Evolutionary conservation across 768 basidiomycete genomes (phyloP).

Genomic region (Rhodotorula kratochvilovae): DNA sequence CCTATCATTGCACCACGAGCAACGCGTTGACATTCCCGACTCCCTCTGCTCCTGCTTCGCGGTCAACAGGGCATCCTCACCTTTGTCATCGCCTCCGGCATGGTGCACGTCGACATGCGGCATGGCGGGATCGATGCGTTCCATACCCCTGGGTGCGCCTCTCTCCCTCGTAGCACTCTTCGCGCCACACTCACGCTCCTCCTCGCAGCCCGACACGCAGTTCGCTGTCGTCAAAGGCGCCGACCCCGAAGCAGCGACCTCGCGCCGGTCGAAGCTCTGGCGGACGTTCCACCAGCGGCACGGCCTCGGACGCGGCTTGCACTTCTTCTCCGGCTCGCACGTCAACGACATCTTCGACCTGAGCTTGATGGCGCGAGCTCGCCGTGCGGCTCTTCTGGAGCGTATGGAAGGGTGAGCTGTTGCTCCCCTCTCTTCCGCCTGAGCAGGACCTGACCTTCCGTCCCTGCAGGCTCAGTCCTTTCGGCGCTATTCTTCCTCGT

Average conservation of each 20-base stretch:
- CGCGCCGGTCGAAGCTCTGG: slow-evolving; percentile 20
- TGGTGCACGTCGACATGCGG: slow-evolving; percentile 41
- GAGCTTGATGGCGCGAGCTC: slow-evolving; percentile 8
- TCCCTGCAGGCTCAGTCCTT: slow-evolving; percentile 26
- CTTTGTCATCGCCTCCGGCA: slow-evolving; percentile 35
- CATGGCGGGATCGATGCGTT: slow-evolving; percentile 30
- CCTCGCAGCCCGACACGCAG: slow-evolving; percentile 22
- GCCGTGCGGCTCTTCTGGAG: slow-evolving; percentile 24
- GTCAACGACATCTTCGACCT: slow-evolving; percentile 37
- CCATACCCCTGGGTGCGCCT: slow-evolving; percentile 16
- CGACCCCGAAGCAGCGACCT: slow-evolving; percentile 15
- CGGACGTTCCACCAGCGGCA: slow-evolving; percentile 30
- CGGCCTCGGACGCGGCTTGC: slow-evolving; percentile 31
- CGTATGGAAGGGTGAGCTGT: slow-evolving; percentile 28
- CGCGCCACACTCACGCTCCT: not conserved
- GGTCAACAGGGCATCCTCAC: slow-evolving; percentile 38
- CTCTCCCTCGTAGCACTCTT: not conserved
- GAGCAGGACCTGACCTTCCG: not conserved
- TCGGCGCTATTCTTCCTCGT: slow-evolving; percentile 38
- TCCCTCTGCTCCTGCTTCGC: no score
- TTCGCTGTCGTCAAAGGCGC: slow-evolving; percentile 28
- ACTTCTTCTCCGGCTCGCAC: slow-evolving; percentile 36
- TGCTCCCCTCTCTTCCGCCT: no score
- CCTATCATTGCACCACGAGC: not conserved
- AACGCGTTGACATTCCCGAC: not conserved